These are phyloP conservation scores for Fraxinus excelsior DNA, from an alignment of 257 asterid species.

Conservation along the genomic window DNA sequence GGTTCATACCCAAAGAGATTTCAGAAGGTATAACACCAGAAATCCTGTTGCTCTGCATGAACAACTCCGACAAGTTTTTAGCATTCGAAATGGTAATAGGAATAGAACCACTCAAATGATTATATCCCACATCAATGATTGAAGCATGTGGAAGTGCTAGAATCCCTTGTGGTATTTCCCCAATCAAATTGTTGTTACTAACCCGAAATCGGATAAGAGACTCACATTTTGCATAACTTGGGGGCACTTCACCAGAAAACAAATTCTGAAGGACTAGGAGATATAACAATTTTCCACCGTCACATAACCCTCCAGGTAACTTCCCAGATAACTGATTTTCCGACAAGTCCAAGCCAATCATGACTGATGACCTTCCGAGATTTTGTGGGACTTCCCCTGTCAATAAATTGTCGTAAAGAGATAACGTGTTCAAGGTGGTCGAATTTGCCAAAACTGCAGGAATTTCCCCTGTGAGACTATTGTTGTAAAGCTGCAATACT, in stretches of 20 bases:
- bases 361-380: constrained; percentile 60
- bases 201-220: constrained; percentile 78
- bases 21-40: constrained; percentile 73
- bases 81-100: constrained; percentile 51
- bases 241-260: constrained; percentile 69
- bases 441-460: constrained; percentile 62
- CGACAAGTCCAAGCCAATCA: constrained; percentile 72
- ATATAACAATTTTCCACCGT: constrained; percentile 63
- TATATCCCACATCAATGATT: constrained; percentile 64
- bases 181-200: constrained; percentile 58
- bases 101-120: constrained; percentile 59
- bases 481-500: constrained; percentile 73
- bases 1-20: constrained; percentile 53
- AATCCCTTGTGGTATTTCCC: constrained; percentile 64
- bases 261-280: constrained; percentile 68
- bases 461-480: constrained; percentile 66
- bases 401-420: constrained; percentile 70
- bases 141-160: constrained; percentile 70
- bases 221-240: constrained; percentile 56
- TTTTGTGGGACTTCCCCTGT: constrained; percentile 68
- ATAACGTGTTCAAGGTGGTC: constrained; percentile 60
- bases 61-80: constrained; percentile 70
- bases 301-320: constrained; percentile 66
- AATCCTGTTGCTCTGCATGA: constrained; percentile 73
- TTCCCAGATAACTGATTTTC: constrained; percentile 72